phyloP scores from a whole-genome alignment of 371 early-diverging fungal species.

The Rhizomucor pusillus region DNA sequence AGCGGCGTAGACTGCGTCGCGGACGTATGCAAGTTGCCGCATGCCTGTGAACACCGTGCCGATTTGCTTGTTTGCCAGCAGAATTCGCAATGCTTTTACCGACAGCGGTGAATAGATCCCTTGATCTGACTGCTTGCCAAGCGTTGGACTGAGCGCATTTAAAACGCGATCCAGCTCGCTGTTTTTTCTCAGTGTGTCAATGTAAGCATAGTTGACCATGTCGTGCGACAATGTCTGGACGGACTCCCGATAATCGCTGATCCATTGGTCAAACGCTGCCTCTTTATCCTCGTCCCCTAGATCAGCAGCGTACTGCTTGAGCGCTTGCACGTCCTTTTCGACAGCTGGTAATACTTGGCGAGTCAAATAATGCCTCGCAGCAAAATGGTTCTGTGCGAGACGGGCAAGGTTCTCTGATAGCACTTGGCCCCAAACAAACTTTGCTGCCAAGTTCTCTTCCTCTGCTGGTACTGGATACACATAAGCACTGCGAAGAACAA shows the following conservation, averaged over 20 bases:
- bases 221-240: conserved; percentile 31
- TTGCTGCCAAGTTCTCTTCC: conserved; percentile 55
- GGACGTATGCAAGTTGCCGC: conserved; percentile 61
- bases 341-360: conserved; percentile 64
- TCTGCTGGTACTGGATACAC: conserved; percentile 31
- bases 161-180: conserved; percentile 65
- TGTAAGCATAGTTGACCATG: conserved; percentile 51
- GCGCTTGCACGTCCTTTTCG: conserved; percentile 45
- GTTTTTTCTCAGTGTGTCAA: conserved; percentile 61
- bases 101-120: conserved; percentile 52
- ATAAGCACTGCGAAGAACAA: background rate
- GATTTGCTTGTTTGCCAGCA: conserved; percentile 47
- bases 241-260: conserved; percentile 33
- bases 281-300: conserved; percentile 11
- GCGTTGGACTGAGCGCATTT: conserved; percentile 48
- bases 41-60: conserved; percentile 77
- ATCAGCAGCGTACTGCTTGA: conserved; percentile 28
- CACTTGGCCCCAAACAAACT: conserved; percentile 66
- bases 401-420: conserved; percentile 66
- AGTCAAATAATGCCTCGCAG: conserved; percentile 66
- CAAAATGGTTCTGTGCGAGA: conserved; percentile 65
- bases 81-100: conserved; percentile 48
- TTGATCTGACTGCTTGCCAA: conserved; percentile 22
- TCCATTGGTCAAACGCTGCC: conserved; percentile 30
- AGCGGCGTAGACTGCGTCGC: conserved; percentile 51